Percentiles rank a stretch among this genome's conserved stretches.
Conservation (phyloP, 495 filamentous ascomycete genomes). For the Aspergillus panamensis region DNA sequence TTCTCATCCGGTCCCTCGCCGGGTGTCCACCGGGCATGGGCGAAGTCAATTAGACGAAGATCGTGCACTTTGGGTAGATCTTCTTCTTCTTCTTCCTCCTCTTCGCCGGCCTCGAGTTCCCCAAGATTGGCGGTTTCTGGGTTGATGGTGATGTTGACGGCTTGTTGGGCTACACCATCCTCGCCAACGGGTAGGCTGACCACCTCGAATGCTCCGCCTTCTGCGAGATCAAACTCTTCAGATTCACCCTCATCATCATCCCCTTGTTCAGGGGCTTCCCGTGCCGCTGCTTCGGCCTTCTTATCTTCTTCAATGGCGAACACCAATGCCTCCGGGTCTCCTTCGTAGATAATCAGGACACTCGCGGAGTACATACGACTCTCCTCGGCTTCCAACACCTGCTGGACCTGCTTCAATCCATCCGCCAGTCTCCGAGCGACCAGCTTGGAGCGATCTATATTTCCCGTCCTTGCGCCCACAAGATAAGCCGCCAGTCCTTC, state of each 20-base stretch:
- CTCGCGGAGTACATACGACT: slow-evolving; percentile 93
- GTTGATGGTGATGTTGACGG: slow-evolving; percentile 43
- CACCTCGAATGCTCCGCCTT: slow-evolving; percentile 34
- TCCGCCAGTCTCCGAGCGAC: slow-evolving; percentile 61
- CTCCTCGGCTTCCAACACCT: slow-evolving; percentile 68
- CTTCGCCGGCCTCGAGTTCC: slow-evolving; percentile 56
- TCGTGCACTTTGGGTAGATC: slow-evolving; percentile 69
- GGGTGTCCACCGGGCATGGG: slow-evolving; percentile 84
- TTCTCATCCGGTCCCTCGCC: slow-evolving; percentile 89
- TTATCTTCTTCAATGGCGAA: slow-evolving; percentile 62
- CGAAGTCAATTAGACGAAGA: slow-evolving; percentile 94
- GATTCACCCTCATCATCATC: slow-evolving; percentile 44
- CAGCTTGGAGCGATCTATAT: slow-evolving; percentile 47
- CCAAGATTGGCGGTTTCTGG: slow-evolving; percentile 30
- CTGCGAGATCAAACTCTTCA: slow-evolving; percentile 44
- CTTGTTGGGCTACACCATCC: slow-evolving; percentile 28
- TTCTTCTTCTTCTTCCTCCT: slow-evolving; percentile 65
- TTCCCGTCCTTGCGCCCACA: slow-evolving; percentile 56
- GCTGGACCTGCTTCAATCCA: slow-evolving; percentile 62
- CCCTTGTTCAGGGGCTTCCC: slow-evolving; percentile 26
- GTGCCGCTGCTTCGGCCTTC: slow-evolving; percentile 24
- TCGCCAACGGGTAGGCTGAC: slow-evolving; percentile 31
- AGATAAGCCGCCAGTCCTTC: slow-evolving; percentile 76
- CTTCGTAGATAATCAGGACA: slow-evolving; percentile 88
- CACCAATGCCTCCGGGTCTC: slow-evolving; percentile 67